phyloP scores from a whole-genome alignment of 1,139 yeast species.

The Nakaseomyces glabratus region DNA sequence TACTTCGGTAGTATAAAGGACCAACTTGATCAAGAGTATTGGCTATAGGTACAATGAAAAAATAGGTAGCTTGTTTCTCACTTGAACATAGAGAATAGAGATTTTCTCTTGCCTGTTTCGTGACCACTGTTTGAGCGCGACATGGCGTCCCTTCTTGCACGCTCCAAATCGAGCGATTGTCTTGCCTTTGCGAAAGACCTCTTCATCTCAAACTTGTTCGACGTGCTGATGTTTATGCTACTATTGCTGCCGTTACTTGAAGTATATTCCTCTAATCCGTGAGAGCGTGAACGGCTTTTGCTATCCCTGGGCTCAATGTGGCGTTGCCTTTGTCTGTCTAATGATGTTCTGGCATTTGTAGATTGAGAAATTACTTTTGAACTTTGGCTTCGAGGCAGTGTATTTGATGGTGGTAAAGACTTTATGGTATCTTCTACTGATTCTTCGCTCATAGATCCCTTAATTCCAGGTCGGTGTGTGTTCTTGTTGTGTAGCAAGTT shows the following conservation, averaged over 20 bases:
- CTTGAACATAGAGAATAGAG: conserved; percentile 21
- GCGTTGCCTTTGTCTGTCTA: conserved; percentile 3
- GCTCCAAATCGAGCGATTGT: conserved; percentile 26
- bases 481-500: no score
- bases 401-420: not conserved
- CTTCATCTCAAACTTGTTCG: conserved; percentile 6
- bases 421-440: conserved; percentile 8
- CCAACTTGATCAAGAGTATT: no score
- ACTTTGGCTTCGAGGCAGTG: conserved; percentile 3
- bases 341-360: not conserved
- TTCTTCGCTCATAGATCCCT: conserved; percentile 8
- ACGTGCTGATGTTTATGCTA: conserved; percentile 14
- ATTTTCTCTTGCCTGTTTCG: conserved; percentile 20
- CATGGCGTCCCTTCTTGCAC: conserved; percentile 20
- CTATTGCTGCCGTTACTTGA: conserved; percentile 12
- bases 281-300: conserved; percentile 6
- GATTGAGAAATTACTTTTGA: conserved; percentile 4
- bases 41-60: no score
- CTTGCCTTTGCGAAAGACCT: conserved; percentile 22
- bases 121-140: conserved; percentile 12
- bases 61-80: no score
- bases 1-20: no score
- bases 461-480: no score
- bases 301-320: conserved; percentile 2
- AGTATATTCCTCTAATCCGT: conserved; percentile 15